Evolutionary conservation across 169 alveolate genomes (phyloP).

Genomic region (Toxoplasma gondii): DNA sequence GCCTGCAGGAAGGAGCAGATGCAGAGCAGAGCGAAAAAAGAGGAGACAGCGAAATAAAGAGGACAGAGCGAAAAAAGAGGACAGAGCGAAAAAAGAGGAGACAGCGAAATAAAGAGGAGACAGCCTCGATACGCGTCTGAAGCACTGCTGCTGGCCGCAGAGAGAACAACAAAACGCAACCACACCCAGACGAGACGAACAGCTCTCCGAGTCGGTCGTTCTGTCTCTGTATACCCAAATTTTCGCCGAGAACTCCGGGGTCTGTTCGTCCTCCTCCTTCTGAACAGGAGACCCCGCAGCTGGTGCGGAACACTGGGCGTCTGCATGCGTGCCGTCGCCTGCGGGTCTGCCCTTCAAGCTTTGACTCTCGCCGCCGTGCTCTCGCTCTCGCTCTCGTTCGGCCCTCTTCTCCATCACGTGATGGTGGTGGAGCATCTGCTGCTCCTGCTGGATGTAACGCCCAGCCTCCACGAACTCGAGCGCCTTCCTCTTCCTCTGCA

Average conservation of each 20-base stretch:
- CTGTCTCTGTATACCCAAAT: background rate
- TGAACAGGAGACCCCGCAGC: too few relatives aligned
- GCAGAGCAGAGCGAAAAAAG: background rate
- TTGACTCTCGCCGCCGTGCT: background rate
- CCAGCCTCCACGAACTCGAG: slow-evolving; percentile 52
- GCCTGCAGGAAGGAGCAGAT: background rate
- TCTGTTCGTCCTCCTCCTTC: background rate
- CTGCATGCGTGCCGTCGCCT: too few relatives aligned
- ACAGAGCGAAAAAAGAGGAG: background rate
- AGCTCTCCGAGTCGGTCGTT: background rate
- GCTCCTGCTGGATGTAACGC: slow-evolving; percentile 48
- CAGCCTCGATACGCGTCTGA: too few relatives aligned
- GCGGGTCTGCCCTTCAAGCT: too few relatives aligned
- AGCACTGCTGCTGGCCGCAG: too few relatives aligned
- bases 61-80: background rate
- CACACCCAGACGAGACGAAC: background rate
- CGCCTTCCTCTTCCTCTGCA: slow-evolving; percentile 33
- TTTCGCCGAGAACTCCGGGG: background rate
- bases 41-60: background rate
- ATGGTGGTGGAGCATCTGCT: slow-evolving; percentile 43
- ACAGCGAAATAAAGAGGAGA: background rate
- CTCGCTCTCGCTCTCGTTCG: background rate
- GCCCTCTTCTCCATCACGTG: background rate
- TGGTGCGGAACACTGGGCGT: too few relatives aligned
- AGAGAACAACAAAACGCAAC: background rate